Conservation (phyloP, 495 filamentous ascomycete species). For the Tuber brumale region DNA sequence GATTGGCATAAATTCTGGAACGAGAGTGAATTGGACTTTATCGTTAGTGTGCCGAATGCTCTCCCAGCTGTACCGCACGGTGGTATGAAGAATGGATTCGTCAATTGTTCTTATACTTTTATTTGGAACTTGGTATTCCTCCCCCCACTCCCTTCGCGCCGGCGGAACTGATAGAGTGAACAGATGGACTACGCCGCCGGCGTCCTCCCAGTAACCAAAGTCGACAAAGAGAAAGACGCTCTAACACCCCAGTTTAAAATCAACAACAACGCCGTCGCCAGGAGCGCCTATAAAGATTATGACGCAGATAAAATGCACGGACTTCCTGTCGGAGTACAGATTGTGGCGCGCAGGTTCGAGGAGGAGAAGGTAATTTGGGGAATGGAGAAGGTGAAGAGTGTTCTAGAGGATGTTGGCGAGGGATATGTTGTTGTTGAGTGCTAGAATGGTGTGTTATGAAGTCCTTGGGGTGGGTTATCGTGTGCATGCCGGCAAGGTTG, state of each 20-base stretch:
- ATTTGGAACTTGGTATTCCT: constrained; percentile 72
- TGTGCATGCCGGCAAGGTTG: not conserved
- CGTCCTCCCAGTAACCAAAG: constrained; percentile 79
- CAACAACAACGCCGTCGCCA: constrained; percentile 68
- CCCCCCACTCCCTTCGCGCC: not conserved
- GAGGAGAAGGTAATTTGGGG: constrained; percentile 80
- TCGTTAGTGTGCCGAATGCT: constrained; percentile 80
- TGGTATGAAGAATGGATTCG: constrained; percentile 79
- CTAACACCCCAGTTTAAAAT: constrained; percentile 57
- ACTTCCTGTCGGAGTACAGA: constrained; percentile 79
- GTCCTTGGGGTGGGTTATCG: not conserved
- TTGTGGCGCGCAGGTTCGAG: constrained; percentile 72
- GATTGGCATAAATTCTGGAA: constrained; percentile 82
- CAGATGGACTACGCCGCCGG: constrained; percentile 80
- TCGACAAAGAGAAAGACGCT: constrained; percentile 62
- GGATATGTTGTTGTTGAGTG: constrained; percentile 7
- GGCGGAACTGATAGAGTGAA: not conserved
- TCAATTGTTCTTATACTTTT: constrained; percentile 90
- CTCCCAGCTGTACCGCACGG: constrained; percentile 83
- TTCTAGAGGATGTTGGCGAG: constrained; percentile 31
- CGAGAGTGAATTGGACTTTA: constrained; percentile 62
- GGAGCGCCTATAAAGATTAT: constrained; percentile 82
- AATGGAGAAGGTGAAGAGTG: constrained; percentile 40
- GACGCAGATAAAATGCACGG: constrained; percentile 79
- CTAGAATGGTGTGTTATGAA: not conserved